A percentile compares a stretch with the other conserved stretches of the same genome.
These are phyloP conservation scores for Solanum pimpinellifolium DNA, from an alignment of 257 asterid genomes.

Conservation along the genomic window DNA sequence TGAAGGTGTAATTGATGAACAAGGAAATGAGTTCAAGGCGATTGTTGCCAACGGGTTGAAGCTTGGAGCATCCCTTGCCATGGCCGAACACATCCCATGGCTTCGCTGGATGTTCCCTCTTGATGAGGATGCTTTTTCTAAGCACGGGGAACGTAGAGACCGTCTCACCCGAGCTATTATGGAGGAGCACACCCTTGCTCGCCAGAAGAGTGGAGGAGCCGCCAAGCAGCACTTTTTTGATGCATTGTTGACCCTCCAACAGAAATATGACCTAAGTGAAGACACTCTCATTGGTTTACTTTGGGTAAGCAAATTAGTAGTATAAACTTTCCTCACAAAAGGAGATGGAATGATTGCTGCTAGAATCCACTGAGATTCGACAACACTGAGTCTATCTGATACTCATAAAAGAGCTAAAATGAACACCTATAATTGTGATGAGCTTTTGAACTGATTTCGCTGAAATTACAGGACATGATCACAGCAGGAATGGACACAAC, in stretches of 20 bases:
- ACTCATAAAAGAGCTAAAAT: background rate
- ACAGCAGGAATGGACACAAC: slow-evolving; percentile 73
- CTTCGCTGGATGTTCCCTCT: slow-evolving; percentile 68
- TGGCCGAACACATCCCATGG: slow-evolving; percentile 75
- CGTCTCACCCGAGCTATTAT: slow-evolving; percentile 46
- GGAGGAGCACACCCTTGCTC: slow-evolving; percentile 67
- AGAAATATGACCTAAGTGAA: slow-evolving; percentile 62
- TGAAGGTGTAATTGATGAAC: slow-evolving; percentile 51
- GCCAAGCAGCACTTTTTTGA: slow-evolving; percentile 58
- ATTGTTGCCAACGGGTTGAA: slow-evolving; percentile 49
- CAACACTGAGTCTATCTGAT: background rate
- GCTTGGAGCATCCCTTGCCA: slow-evolving; percentile 58
- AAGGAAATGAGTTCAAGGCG: slow-evolving; percentile 63
- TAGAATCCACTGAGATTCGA: background rate
- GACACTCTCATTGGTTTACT: slow-evolving; percentile 72
- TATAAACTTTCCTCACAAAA: background rate
- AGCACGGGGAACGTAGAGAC: slow-evolving; percentile 54
- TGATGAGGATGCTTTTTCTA: slow-evolving; percentile 49
- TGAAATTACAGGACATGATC: slow-evolving; percentile 50
- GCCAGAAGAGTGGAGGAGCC: slow-evolving; percentile 40
- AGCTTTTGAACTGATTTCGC: background rate
- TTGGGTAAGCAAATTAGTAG: slow-evolving; percentile 37
- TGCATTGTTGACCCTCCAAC: slow-evolving; percentile 47
- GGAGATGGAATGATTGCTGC: background rate
- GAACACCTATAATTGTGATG: background rate